A percentile compares a stretch with the other conserved stretches of the same genome.
These are phyloP conservation scores for Spergularia marina DNA, from an alignment of 148 eudicot genomes.

Conservation along the genomic window DNA sequence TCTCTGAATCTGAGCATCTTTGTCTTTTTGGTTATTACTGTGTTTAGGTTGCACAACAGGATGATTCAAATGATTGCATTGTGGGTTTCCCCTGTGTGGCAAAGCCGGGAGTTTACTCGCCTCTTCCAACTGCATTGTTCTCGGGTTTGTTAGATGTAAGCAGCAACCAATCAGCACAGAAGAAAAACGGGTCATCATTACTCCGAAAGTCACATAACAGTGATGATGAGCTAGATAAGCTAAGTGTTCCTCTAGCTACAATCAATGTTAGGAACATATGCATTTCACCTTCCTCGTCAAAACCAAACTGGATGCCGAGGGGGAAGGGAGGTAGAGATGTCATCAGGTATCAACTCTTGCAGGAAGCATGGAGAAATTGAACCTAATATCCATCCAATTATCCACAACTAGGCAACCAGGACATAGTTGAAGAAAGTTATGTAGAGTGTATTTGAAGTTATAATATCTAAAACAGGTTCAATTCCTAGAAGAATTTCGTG, in stretches of 20 bases:
- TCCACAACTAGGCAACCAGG: background rate
- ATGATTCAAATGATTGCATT: slow-evolving; percentile 34
- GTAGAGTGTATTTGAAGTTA: no score
- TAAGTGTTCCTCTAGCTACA: slow-evolving; percentile 55
- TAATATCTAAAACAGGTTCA: no score
- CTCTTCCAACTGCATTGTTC: slow-evolving; percentile 56
- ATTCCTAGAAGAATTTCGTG: no score
- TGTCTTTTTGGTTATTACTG: background rate
- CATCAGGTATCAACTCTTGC: slow-evolving; percentile 70
- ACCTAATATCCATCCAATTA: slow-evolving; percentile 2
- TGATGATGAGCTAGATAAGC: slow-evolving; percentile 85
- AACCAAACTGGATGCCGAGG: slow-evolving; percentile 51
- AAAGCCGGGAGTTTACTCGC: slow-evolving; percentile 50
- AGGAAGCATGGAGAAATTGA: slow-evolving; percentile 73
- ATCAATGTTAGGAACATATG: slow-evolving; percentile 51
- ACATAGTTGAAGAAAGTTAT: no score
- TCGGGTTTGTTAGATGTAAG: slow-evolving; percentile 48
- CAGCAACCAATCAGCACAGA: slow-evolving; percentile 41
- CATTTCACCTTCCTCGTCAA: slow-evolving; percentile 41
- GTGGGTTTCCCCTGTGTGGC: slow-evolving; percentile 61
- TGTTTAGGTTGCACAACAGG: slow-evolving; percentile 36
- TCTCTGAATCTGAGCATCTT: background rate
- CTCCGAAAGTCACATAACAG: slow-evolving; percentile 76
- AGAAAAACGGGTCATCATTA: slow-evolving; percentile 57
- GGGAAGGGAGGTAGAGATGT: slow-evolving; percentile 57